A percentile compares a stretch with the other conserved stretches of the same genome.
phyloP scores from a whole-genome alignment of 1,284 basidiomycete genomes.

The Violaceomyces palustris region DNA sequence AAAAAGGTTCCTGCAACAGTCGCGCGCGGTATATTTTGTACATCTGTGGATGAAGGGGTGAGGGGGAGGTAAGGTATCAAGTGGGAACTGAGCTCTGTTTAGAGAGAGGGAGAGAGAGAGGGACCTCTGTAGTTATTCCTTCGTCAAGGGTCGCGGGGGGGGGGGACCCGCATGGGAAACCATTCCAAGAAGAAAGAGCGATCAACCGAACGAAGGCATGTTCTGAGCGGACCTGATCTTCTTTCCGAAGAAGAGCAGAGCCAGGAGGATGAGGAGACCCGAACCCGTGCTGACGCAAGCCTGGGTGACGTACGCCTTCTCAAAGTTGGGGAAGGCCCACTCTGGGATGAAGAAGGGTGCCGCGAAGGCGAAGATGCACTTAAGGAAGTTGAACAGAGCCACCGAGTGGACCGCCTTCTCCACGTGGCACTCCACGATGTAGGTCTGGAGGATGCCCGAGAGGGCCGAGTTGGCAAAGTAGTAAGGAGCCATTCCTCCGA shows the following conservation, averaged over 20 bases:
- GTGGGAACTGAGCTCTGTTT: too few species aligned
- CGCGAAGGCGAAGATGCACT: constrained; percentile 53
- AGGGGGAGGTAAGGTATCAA: too few species aligned
- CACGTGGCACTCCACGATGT: constrained; percentile 52
- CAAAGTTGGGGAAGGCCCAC: constrained; percentile 45
- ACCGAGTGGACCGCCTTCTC: constrained; percentile 48
- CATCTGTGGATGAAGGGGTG: too few species aligned
- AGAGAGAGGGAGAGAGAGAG: too few species aligned
- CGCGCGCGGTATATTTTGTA: too few species aligned
- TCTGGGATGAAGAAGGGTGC: constrained; percentile 51
- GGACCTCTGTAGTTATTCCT: too few species aligned
- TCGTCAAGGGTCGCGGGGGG: too few species aligned
- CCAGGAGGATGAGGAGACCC: constrained; percentile 23
- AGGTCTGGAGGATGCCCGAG: constrained; percentile 28
- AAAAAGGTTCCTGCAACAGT: too few species aligned
- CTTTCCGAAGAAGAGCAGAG: constrained; percentile 33
- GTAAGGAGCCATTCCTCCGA: constrained; percentile 52
- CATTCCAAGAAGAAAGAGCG: too few species aligned
- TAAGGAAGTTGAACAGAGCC: constrained; percentile 54
- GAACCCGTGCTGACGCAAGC: constrained; percentile 43
- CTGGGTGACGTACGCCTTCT: constrained; percentile 40
- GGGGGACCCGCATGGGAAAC: too few species aligned
- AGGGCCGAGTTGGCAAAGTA: constrained; percentile 28
- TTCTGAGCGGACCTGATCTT: constrained; percentile 19
- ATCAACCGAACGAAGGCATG: constrained; percentile 13